Conservation (phyloP, 129 eudicot species). For the Pseudognaphalium luteoalbum region DNA sequence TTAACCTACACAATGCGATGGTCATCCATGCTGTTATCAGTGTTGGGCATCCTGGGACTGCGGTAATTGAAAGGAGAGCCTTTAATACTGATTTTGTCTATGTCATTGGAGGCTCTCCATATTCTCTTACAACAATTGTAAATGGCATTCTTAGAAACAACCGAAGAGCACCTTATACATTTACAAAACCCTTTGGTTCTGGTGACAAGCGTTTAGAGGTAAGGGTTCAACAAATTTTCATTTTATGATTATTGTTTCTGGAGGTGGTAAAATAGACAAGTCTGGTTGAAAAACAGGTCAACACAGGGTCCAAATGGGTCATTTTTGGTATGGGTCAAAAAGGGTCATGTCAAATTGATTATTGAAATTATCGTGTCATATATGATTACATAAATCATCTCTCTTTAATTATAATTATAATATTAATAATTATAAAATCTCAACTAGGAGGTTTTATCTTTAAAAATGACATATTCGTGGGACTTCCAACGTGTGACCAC, state of each 20-base stretch:
- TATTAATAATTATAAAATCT: neutral
- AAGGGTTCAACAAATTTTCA: neutral
- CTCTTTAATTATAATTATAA: no score
- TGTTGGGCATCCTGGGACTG: constrained; percentile 76
- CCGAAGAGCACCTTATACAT: constrained; percentile 79
- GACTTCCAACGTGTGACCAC: neutral
- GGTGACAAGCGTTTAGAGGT: constrained; percentile 91
- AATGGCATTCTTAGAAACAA: constrained; percentile 89
- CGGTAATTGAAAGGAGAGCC: constrained; percentile 62
- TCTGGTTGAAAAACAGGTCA: neutral
- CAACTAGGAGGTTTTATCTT: neutral
- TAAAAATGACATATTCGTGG: neutral
- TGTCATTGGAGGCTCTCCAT: constrained; percentile 73
- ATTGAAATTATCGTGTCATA: neutral
- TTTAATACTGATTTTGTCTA: constrained; percentile 77
- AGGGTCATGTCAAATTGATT: neutral
- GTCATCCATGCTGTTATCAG: constrained; percentile 84
- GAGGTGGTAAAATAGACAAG: neutral
- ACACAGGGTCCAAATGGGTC: neutral
- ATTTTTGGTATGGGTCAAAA: neutral
- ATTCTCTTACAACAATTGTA: constrained; percentile 61
- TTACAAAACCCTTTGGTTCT: constrained; percentile 65
- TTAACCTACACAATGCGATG: constrained; percentile 85
- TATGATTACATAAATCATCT: neutral
- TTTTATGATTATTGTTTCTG: neutral